Base-by-base conservation (phyloP, 2,329 filamentous ascomycete genomes). In the Ophioceras dolichostomum region DNA sequence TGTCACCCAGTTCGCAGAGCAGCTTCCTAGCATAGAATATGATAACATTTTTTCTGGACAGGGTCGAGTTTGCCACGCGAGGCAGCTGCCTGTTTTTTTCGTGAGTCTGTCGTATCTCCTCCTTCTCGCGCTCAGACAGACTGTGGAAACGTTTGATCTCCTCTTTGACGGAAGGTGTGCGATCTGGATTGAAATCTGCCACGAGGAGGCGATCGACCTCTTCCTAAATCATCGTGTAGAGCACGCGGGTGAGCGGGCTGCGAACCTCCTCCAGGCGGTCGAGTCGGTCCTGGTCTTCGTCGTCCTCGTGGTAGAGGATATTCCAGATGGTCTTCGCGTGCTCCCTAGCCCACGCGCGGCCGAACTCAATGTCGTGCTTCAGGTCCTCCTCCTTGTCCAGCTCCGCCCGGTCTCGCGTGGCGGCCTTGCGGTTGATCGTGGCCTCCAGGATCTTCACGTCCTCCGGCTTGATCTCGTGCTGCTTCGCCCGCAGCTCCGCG, bases 321-420 rank as follows among this genome's bases (percentile, higher is more conserved):
- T 37, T 31, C 34, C 34, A 37, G 17, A 37, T 19, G 5, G 19
- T n/a, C 27, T 31, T 37, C 16, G 34, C 27, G 26, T 37, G 34
- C 17, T 31, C 27, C 1, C 12, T 22, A 9, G 28, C 34, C 34
- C 34, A 37, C 10, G 16, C n/a, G 14, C 26, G 17, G 26, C 26
- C 13, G 26, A 31, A 22, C 9, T 19, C 19, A 5, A 33, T 20
- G 17, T 33, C 31, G 17, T 8, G 13, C 31, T 21, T 19, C 18
- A 33, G 19, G 10, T 33, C 31, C 17, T 10, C 31, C 31, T 33
- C 31, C 18, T 19, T 21, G 7, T 5, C 4, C 24, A 2, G 26
- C 24, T 12, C 26, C 13, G 13, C 9, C 16, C 26, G 12, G 17
- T 16, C 34, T 14, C 16, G 8, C 12, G n/a, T 7, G 13, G 27